Evolutionary conservation across 768 basidiomycete species (phyloP).

Genomic region (Kwoniella dendrophila): DNA sequence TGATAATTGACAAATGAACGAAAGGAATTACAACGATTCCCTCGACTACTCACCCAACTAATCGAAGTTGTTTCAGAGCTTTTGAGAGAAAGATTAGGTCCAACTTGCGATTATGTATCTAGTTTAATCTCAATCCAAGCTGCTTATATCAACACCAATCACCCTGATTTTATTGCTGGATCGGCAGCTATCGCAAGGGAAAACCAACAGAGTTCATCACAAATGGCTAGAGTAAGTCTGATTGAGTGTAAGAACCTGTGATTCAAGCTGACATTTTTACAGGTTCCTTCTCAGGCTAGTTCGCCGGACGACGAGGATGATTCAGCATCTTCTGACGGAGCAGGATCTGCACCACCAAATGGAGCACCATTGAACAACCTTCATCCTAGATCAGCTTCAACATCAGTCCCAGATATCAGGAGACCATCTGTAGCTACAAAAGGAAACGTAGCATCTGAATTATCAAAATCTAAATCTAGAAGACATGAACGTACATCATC

Average conservation of each 20-base stretch:
- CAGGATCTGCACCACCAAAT: conserved; percentile 34
- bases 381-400: conserved; percentile 64
- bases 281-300: conserved; percentile 56
- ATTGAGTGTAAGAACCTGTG: not conserved
- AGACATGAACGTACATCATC: conserved; percentile 44
- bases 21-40: conserved; percentile 94
- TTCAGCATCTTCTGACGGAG: conserved; percentile 61
- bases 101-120: conserved; percentile 94
- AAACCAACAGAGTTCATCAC: conserved; percentile 29
- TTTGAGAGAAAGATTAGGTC: conserved; percentile 88
- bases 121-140: conserved; percentile 96
- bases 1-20: not conserved
- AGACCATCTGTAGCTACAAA: conserved; percentile 21
- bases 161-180: conserved; percentile 86
- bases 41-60: conserved; percentile 84
- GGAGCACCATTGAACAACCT: conserved; percentile 22
- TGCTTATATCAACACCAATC: conserved; percentile 99
- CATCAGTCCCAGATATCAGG: conserved; percentile 54
- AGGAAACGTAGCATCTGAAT: conserved; percentile 48
- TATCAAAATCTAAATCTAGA: conserved; percentile 52
- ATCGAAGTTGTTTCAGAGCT: conserved; percentile 97
- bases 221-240: conserved; percentile 29
- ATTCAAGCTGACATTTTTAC: not conserved
- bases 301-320: conserved; percentile 65
- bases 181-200: conserved; percentile 61